phyloP scores from a whole-genome alignment of 2,329 filamentous ascomycete species.

The Pleurostoma richardsiae region DNA sequence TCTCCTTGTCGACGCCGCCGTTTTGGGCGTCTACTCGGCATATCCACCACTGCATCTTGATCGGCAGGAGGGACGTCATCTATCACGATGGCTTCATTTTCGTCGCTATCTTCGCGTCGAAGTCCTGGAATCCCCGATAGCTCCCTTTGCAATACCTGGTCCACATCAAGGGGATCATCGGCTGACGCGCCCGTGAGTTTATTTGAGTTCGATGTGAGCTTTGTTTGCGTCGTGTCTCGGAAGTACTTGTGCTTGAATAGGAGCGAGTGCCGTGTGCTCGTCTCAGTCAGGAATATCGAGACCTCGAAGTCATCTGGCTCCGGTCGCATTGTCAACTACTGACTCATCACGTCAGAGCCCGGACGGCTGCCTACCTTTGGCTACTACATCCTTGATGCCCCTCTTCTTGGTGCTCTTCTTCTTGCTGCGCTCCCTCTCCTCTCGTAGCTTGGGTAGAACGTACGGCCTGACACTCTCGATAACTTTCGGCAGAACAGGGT shows the following conservation, averaged over 20 bases:
- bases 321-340: slow-evolving; percentile 16
- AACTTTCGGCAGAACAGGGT: slow-evolving; percentile 74
- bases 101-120: slow-evolving; percentile 56
- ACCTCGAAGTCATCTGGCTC: slow-evolving; percentile 86
- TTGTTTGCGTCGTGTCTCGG: slow-evolving; percentile 47
- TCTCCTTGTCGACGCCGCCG: slow-evolving; percentile 20
- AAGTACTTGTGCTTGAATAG: slow-evolving; percentile 82
- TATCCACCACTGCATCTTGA: slow-evolving; percentile 20
- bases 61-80: slow-evolving; percentile 47
- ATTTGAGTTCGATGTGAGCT: slow-evolving; percentile 56
- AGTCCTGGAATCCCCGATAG: slow-evolving; percentile 23
- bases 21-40: slow-evolving; percentile 21
- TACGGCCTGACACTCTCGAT: slow-evolving; percentile 81
- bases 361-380: slow-evolving; percentile 52
- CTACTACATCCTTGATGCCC: slow-evolving; percentile 81
- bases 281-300: slow-evolving; percentile 87
- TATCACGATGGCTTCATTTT: slow-evolving; percentile 51
- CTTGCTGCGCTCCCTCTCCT: slow-evolving; percentile 68
- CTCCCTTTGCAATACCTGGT: slow-evolving; percentile 25
- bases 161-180: slow-evolving; percentile 48
- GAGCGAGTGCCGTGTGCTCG: slow-evolving; percentile 77
- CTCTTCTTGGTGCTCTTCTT: slow-evolving; percentile 69
- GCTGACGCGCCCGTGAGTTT: slow-evolving; percentile 55
- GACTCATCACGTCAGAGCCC: no score
- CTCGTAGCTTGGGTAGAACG: slow-evolving; percentile 84